These are phyloP conservation scores for Carex cristatella DNA, from an alignment of 176 grass and related monocot genomes.

Conservation along the genomic window DNA sequence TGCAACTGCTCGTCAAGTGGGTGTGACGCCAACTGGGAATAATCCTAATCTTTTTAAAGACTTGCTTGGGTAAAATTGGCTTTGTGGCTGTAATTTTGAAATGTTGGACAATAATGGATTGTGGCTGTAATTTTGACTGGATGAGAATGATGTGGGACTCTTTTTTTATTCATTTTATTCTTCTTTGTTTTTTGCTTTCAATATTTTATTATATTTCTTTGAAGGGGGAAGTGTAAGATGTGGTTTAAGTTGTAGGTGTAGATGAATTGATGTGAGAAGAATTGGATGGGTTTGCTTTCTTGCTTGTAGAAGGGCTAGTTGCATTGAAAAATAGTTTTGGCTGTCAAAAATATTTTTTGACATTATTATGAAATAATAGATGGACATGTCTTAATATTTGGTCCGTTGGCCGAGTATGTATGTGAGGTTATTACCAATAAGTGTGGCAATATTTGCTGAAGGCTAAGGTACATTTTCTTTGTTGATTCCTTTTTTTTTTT, in stretches of 20 bases:
- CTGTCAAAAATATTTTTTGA: slow-evolving; percentile 6
- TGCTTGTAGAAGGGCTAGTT: not conserved
- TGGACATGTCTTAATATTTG: not conserved
- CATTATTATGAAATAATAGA: not conserved
- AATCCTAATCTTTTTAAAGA: slow-evolving; percentile 97
- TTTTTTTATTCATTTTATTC: slow-evolving; percentile 22
- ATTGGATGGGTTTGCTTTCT: not conserved
- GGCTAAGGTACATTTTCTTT: not conserved
- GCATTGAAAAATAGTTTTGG: not conserved
- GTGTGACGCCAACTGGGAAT: slow-evolving; percentile 73
- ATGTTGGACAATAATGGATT: not conserved
- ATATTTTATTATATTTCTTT: slow-evolving; percentile 16
- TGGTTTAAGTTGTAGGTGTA: slow-evolving; percentile 5
- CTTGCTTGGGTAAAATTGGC: slow-evolving; percentile 47
- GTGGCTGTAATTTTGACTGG: slow-evolving; percentile 17
- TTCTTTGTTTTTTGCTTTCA: slow-evolving; percentile 9
- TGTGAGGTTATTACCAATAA: not conserved
- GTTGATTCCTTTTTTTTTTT: not conserved
- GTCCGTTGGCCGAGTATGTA: not conserved
- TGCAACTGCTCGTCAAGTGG: slow-evolving; percentile 71
- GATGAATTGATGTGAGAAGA: slow-evolving; percentile 12
- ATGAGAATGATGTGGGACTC: slow-evolving; percentile 3
- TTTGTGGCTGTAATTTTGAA: not conserved
- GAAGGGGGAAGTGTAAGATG: not conserved
- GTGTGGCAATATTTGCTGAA: not conserved